A percentile compares a stretch with the other conserved stretches of the same genome.
Conservation (phyloP, 2,329 filamentous ascomycete genomes). For the Onygenales sp. region DNA sequence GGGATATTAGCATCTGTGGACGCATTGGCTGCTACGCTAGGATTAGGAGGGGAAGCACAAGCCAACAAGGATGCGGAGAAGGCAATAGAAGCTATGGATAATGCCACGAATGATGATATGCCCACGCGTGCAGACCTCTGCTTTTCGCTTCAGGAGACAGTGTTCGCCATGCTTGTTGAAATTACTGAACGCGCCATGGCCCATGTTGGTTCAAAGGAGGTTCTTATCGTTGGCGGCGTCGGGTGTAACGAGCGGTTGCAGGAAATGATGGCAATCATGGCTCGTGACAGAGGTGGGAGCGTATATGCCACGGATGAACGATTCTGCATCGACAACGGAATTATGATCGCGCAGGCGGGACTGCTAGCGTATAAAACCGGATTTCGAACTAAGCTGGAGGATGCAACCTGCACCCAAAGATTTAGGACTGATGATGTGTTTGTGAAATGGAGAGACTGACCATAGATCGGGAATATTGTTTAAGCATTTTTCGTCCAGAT, state of each 20-base stretch:
- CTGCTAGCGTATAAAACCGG: conserved; percentile 76
- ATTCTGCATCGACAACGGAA: conserved; percentile 98
- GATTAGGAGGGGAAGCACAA: conserved; percentile 24
- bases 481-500: neutral
- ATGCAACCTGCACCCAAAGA: conserved; percentile 76
- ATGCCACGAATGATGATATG: conserved; percentile 24
- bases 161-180: conserved; percentile 95
- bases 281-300: conserved; percentile 72
- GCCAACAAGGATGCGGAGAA: conserved; percentile 42
- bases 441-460: conserved; percentile 61
- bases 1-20: conserved; percentile 83
- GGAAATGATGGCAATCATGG: conserved; percentile 98
- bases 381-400: conserved; percentile 63
- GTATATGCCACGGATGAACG: conserved; percentile 94
- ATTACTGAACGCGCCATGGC: conserved; percentile 98
- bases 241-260: conserved; percentile 91
- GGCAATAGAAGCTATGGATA: conserved; percentile 2
- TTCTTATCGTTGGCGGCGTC: conserved; percentile 93
- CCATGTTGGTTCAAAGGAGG: conserved; percentile 82
- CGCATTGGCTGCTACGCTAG: conserved; percentile 54
- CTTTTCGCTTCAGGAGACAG: conserved; percentile 89
- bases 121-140: conserved; percentile 74
- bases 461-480: conserved; percentile 16
- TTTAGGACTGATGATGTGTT: conserved; percentile 76
- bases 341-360: conserved; percentile 98